Base-by-base conservation (phyloP, 352 stramenopile species). In the Globisporangium viniferum region DNA sequence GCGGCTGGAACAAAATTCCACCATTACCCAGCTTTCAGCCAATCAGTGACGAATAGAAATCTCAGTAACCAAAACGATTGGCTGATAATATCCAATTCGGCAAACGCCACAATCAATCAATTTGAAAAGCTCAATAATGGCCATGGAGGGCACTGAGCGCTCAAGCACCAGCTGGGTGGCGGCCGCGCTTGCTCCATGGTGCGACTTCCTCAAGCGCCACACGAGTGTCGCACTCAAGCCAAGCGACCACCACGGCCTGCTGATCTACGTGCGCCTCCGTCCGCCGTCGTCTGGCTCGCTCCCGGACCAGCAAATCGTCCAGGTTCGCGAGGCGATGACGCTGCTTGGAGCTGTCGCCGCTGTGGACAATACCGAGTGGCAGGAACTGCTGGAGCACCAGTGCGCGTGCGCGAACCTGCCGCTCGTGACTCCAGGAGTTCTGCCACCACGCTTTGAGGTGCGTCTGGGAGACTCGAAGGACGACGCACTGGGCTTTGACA, bases 331-430 rank as follows among this genome's bases (percentile, higher is more conserved):
- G 44, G 64, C 55, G 27, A 24, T 69, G 2, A n/a, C 22, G 55
- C 55, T 69, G 31, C 64, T 69, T 20, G 31, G 44, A 29, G 44
- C 46, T 9, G 41, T 69, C 39, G 64, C 64, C 31, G 1, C 15
- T 6, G 24, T 64, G 20, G 64, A 69, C 64, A 69, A 64, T 46
- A 9, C 4, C 5, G 64, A 15, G 56, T 69, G 56, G 54, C 55
- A 64, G 22, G 55, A 46, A 27, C 55, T 69, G 18, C 44, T 69
- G 31, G 24, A 67, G 53, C 64, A 58, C 55, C 22, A 56, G 20
- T 69, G 55, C 20, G 15, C 20, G 31, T 69, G 64, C 31, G 22
- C n/a, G 12, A 69, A 69, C 36, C 41, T 69, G 36, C 56, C 56
- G 24, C 56, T 69, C 36, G 18, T 69, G 9, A 18, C 27, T 12